Evolutionary conservation across 2,329 filamentous ascomycete species (phyloP).

Genomic region (Epichloe gansuensis): DNA sequence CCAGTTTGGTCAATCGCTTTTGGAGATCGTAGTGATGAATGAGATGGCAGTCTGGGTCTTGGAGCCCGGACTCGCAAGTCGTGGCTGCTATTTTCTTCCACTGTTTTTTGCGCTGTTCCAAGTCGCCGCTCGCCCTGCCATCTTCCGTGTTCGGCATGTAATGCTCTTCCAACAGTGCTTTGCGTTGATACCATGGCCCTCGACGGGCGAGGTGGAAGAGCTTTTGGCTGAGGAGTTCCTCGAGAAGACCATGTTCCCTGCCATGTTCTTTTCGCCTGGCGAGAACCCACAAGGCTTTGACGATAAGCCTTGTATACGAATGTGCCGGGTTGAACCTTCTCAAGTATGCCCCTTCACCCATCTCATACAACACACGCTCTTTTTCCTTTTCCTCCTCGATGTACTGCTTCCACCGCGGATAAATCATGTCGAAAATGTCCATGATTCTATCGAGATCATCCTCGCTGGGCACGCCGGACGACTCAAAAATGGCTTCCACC

Average conservation of each 20-base stretch:
- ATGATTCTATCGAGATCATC: slow-evolving; percentile 55
- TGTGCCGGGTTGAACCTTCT: slow-evolving; percentile 83
- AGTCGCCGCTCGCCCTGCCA: slow-evolving; percentile 21
- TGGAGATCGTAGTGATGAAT: slow-evolving; percentile 92
- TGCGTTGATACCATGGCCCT: slow-evolving; percentile 91
- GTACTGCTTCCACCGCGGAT: slow-evolving; percentile 67
- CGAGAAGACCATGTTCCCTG: slow-evolving; percentile 61
- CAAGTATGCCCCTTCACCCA: slow-evolving; percentile 77
- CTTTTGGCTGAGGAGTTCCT: slow-evolving; percentile 63
- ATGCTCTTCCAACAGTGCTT: slow-evolving; percentile 86
- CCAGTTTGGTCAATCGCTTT: slow-evolving; percentile 83
- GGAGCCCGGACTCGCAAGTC: slow-evolving; percentile 77
- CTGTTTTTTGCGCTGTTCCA: slow-evolving; percentile 55
- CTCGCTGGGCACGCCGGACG: slow-evolving; percentile 55
- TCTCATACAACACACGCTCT: slow-evolving; percentile 64
- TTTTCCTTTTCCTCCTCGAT: slow-evolving; percentile 64
- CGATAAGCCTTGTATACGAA: slow-evolving; percentile 84
- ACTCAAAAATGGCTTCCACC: slow-evolving; percentile 73
- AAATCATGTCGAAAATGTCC: slow-evolving; percentile 58
- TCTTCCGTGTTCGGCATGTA: slow-evolving; percentile 63
- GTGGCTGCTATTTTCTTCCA: slow-evolving; percentile 66
- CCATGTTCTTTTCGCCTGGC: slow-evolving; percentile 71
- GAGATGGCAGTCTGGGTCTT: slow-evolving; percentile 79
- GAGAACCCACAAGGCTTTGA: slow-evolving; percentile 70
- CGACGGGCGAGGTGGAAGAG: slow-evolving; percentile 77